These are phyloP conservation scores for Cyphellophora europaea DNA, from an alignment of 2,329 filamentous ascomycete genomes.

Conservation along the genomic window DNA sequence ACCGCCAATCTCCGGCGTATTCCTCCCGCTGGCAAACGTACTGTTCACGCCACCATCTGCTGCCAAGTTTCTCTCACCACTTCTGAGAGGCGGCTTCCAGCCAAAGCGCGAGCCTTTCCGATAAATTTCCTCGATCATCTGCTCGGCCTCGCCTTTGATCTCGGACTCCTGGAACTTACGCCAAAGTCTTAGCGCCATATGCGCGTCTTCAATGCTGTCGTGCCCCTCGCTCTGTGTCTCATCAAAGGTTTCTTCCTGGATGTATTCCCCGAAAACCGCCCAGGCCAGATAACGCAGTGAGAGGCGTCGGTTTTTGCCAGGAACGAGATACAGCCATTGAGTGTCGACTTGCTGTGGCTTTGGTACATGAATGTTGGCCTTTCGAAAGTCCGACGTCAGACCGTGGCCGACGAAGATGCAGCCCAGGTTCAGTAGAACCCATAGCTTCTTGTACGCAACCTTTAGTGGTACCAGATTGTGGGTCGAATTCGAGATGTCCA, in stretches of 20 bases:
- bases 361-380: constrained; percentile 95
- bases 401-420: constrained; percentile 92
- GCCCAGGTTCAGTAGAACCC: constrained; percentile 89
- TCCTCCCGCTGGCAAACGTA: constrained; percentile 18
- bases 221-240: constrained; percentile 42
- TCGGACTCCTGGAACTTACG: constrained; percentile 83
- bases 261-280: constrained; percentile 84
- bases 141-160: constrained; percentile 73
- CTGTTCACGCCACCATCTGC: constrained; percentile 20
- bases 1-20: constrained; percentile 18
- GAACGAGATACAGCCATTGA: constrained; percentile 80
- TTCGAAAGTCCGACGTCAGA: constrained; percentile 89
- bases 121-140: constrained; percentile 83
- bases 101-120: constrained; percentile 49
- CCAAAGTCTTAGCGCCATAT: constrained; percentile 81
- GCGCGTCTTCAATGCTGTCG: constrained; percentile 90
- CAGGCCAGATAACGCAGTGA: constrained; percentile 87
- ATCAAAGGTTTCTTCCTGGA: constrained; percentile 64
- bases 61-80: constrained; percentile 13
- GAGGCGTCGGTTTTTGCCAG: constrained; percentile 71
- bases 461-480: constrained; percentile 85
- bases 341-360: constrained; percentile 88
- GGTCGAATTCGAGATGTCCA: constrained; percentile 66
- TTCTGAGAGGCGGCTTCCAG: constrained; percentile 45
- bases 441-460: constrained; percentile 93